Evolutionary conservation across 2,329 filamentous ascomycete species (phyloP).

Genomic region (Ophiosphaerella narmari): DNA sequence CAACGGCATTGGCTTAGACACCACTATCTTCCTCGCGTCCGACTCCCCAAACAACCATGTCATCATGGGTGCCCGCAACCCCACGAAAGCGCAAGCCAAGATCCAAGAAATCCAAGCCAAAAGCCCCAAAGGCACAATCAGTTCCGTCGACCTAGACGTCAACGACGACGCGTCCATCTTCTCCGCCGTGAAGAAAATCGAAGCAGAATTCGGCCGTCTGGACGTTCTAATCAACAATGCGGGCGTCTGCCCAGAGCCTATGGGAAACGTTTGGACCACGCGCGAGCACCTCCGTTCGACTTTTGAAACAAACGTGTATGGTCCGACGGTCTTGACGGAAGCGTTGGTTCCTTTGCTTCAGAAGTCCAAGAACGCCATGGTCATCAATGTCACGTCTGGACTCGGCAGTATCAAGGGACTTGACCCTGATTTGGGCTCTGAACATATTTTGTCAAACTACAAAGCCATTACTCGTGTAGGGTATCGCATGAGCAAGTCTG

Average conservation of each 20-base stretch:
- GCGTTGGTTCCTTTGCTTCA: slow-evolving; percentile 42
- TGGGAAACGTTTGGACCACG: slow-evolving; percentile 8
- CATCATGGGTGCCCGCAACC: slow-evolving; percentile 41
- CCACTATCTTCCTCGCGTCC: slow-evolving; percentile 32
- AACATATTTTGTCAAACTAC: not conserved
- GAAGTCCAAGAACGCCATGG: slow-evolving; percentile 29
- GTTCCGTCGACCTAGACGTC: slow-evolving; percentile 45
- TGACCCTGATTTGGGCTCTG: not conserved
- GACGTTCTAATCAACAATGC: slow-evolving; percentile 90
- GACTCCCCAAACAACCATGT: slow-evolving; percentile 41
- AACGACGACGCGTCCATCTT: slow-evolving; percentile 40
- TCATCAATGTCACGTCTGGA: slow-evolving; percentile 45
- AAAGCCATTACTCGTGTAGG: slow-evolving; percentile 8
- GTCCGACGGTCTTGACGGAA: slow-evolving; percentile 39
- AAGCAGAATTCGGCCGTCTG: slow-evolving; percentile 51
- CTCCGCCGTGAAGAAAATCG: slow-evolving; percentile 39
- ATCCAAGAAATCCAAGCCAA: slow-evolving; percentile 33
- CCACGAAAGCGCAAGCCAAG: slow-evolving; percentile 37
- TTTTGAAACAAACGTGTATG: slow-evolving; percentile 47
- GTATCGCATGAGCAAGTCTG: slow-evolving; percentile 45
- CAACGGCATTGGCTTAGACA: slow-evolving; percentile 44
- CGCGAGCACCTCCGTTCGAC: slow-evolving; percentile 24
- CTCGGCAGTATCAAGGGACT: slow-evolving; percentile 39
- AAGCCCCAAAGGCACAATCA: slow-evolving; percentile 35
- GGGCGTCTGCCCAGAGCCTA: slow-evolving; percentile 53